A percentile compares a stretch with the other conserved stretches of the same genome.
Conservation (phyloP, 2,329 filamentous ascomycete genomes). For the Hypoxylon sp. region DNA sequence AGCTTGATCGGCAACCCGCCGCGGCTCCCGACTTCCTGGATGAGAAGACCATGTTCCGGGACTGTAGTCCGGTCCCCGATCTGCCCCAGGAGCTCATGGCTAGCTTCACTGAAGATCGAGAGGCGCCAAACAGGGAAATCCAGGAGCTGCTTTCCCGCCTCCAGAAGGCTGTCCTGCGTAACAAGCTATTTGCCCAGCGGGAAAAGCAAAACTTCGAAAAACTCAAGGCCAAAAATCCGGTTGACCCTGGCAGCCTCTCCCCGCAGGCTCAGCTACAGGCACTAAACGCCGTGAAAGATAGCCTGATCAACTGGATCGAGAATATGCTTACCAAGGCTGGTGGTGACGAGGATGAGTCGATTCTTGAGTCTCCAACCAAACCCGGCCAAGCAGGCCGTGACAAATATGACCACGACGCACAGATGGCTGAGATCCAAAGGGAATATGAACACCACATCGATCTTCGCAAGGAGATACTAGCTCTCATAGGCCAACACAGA, state of each 20-base stretch:
- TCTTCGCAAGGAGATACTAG: conserved; percentile 57
- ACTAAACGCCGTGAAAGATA: conserved; percentile 62
- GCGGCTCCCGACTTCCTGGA: conserved; percentile 60
- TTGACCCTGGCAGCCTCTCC: conserved; percentile 48
- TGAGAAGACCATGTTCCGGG: conserved; percentile 56
- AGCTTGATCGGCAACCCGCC: conserved; percentile 60
- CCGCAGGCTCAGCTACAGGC: conserved; percentile 58
- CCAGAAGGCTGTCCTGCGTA: conserved; percentile 65
- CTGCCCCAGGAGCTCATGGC: conserved; percentile 62
- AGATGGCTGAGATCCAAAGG: conserved; percentile 57
- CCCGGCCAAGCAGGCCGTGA: conserved; percentile 7
- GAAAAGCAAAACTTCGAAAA: conserved; percentile 64
- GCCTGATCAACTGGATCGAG: conserved; percentile 72
- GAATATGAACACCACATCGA: conserved; percentile 64
- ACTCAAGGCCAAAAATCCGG: conserved; percentile 51
- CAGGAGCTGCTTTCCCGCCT: conserved; percentile 58
- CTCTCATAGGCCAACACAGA: conserved; percentile 45
- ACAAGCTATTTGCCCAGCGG: conserved; percentile 63
- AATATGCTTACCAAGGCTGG: conserved; percentile 64
- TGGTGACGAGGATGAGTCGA: conserved; percentile 44
- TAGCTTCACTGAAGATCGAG: conserved; percentile 55
- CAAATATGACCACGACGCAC: conserved; percentile 48
- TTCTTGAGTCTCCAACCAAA: conserved; percentile 33
- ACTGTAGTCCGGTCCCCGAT: conserved; percentile 54
- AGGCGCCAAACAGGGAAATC: conserved; percentile 52